Conservation (phyloP, 805 yeast genomes). For the Alloascoidea hylecoeti region DNA sequence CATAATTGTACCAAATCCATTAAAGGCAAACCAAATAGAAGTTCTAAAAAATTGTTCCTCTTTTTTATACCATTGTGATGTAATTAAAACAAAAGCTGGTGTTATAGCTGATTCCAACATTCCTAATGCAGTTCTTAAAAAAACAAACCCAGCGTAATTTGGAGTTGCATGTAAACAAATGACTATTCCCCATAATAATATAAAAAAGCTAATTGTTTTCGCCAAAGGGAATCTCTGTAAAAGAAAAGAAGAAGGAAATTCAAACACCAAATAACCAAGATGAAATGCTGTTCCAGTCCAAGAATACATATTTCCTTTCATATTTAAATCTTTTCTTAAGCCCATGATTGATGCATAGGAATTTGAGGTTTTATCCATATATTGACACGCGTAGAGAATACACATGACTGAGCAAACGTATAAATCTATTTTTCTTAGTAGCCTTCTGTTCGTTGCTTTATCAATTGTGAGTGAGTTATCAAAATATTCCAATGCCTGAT, state of each 20-base stretch:
- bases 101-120: slow-evolving; percentile 36
- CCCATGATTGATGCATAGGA: slow-evolving; percentile 41
- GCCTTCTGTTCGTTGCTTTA: too few species aligned
- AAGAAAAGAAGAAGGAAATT: slow-evolving; percentile 28
- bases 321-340: slow-evolving; percentile 25
- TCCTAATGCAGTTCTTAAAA: slow-evolving; percentile 35
- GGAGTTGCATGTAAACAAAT: slow-evolving; percentile 38
- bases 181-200: slow-evolving; percentile 49
- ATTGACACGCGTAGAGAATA: slow-evolving; percentile 33
- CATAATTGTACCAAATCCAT: slow-evolving; percentile 18
- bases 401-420: slow-evolving; percentile 36
- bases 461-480: too few species aligned
- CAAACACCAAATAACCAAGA: slow-evolving; percentile 48
- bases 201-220: slow-evolving; percentile 29
- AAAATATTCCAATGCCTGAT: too few species aligned
- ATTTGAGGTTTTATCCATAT: slow-evolving; percentile 44
- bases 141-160: slow-evolving; percentile 28
- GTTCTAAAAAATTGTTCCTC: slow-evolving; percentile 35
- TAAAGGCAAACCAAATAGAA: slow-evolving; percentile 18
- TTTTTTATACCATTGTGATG: slow-evolving; percentile 41
- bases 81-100: slow-evolving; percentile 42
- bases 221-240: slow-evolving; percentile 46
- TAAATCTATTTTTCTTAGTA: slow-evolving; percentile 42
- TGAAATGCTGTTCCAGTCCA: slow-evolving; percentile 49
- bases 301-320: too few species aligned